Conservation (phyloP, 352 stramenopile species). For the Peronosclerospora sorghi region DNA sequence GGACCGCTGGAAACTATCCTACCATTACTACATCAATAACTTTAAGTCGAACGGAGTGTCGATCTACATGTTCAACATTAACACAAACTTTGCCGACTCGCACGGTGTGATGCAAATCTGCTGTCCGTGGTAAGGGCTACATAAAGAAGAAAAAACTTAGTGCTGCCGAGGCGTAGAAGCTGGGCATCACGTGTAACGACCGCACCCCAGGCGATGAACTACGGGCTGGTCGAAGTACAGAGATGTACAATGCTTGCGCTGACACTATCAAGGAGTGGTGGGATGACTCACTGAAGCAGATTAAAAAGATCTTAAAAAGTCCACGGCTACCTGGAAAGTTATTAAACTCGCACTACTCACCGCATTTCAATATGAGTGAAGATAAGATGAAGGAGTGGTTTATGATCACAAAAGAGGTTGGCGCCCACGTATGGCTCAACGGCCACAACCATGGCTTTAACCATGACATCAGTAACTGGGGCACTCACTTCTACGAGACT, state of each 20-base stretch:
- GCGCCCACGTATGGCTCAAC: slow-evolving; percentile 73
- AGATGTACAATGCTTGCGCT: slow-evolving; percentile 78
- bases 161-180: too few relatives aligned
- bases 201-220: slow-evolving; percentile 46
- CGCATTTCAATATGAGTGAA: slow-evolving; percentile 82
- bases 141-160: too few relatives aligned
- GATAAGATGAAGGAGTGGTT: slow-evolving; percentile 86
- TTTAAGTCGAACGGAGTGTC: slow-evolving; percentile 69
- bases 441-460: slow-evolving; percentile 83
- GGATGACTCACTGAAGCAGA: too few relatives aligned
- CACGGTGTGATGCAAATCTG: too few relatives aligned
- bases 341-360: slow-evolving; percentile 87
- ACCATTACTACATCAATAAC: slow-evolving; percentile 81
- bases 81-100: slow-evolving; percentile 80
- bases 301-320: slow-evolving; percentile 55
- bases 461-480: too few relatives aligned
- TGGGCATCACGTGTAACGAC: too few relatives aligned
- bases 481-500: too few relatives aligned
- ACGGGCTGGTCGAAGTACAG: slow-evolving; percentile 47
- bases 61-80: slow-evolving; percentile 83
- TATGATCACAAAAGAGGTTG: slow-evolving; percentile 64
- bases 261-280: too few relatives aligned
- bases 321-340: slow-evolving; percentile 76
- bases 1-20: slow-evolving; percentile 66
- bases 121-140: slow-evolving; percentile 78